Percentiles rank a stretch among this genome's conserved stretches.
phyloP scores from a whole-genome alignment of 2,329 filamentous ascomycete genomes.

The Aspergillus melleus region DNA sequence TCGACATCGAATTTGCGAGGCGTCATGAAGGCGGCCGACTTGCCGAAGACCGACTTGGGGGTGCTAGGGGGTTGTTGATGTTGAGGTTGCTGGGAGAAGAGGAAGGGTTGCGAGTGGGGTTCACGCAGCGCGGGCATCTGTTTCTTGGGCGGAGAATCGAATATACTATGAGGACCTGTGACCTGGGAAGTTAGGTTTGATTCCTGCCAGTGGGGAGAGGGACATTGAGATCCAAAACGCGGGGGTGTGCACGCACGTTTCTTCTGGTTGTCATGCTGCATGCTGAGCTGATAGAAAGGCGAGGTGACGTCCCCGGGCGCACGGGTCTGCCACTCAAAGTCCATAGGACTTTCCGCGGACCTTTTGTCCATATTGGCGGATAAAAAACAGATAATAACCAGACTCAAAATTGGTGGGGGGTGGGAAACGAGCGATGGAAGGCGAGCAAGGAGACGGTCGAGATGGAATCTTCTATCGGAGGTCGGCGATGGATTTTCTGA shows the following conservation, averaged over 20 bases:
- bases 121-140: constrained; percentile 48
- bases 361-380: constrained; percentile 36
- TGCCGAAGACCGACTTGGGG: constrained; percentile 36
- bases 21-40: constrained; percentile 47
- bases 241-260: constrained; percentile 40
- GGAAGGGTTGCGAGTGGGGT: constrained; percentile 51
- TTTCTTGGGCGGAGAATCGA: constrained; percentile 52
- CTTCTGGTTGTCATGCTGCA: constrained; percentile 42
- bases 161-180: constrained; percentile 41
- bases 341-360: constrained; percentile 50
- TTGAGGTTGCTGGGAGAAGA: constrained; percentile 47
- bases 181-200: neutral
- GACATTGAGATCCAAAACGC: neutral
- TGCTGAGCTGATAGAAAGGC: constrained; percentile 49
- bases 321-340: constrained; percentile 51
- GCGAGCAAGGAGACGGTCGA: neutral
- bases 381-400: constrained; percentile 6
- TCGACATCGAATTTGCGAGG: constrained; percentile 50
- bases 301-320: constrained; percentile 48
- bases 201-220: neutral
- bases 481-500: constrained; percentile 6
- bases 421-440: constrained; percentile 1
- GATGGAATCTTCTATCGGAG: constrained; percentile 1
- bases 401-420: neutral
- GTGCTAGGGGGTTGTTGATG: constrained; percentile 31